Evolutionary conservation across 257 asterid genomes (phyloP).

Genomic region (Jaltomata sinuosa): DNA sequence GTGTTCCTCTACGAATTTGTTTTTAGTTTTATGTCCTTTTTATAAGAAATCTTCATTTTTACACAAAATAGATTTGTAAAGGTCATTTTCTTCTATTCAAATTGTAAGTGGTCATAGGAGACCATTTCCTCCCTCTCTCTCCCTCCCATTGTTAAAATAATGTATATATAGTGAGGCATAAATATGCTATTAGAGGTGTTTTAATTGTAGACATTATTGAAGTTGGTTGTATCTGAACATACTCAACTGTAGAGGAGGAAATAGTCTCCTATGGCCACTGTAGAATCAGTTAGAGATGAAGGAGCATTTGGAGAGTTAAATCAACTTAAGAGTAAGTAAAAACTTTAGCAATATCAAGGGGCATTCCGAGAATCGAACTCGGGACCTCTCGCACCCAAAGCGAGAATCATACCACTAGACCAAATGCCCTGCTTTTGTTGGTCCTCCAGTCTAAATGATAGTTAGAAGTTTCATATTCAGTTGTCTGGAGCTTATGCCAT

Average conservation of each 20-base stretch:
- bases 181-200: background rate
- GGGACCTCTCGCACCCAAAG: conserved; percentile 83
- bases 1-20: background rate
- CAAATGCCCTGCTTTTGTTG: conserved; percentile 52
- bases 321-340: background rate
- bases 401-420: conserved; percentile 86
- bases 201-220: background rate
- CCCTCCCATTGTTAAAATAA: background rate
- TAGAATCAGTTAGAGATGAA: background rate
- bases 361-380: conserved; percentile 75
- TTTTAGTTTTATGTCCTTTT: background rate
- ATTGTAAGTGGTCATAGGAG: background rate
- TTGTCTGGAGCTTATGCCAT: background rate
- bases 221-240: background rate
- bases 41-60: background rate
- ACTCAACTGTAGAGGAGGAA: background rate
- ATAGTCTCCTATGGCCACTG: background rate
- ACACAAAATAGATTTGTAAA: background rate
- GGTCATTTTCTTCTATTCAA: background rate
- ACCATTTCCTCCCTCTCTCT: background rate
- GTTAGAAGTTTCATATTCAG: background rate
- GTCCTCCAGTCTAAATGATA: background rate
- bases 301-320: background rate
- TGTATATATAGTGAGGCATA: background rate
- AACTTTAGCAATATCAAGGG: background rate